Conservation (phyloP, 1,284 basidiomycete genomes). For the Rhodotorula glutinis region DNA sequence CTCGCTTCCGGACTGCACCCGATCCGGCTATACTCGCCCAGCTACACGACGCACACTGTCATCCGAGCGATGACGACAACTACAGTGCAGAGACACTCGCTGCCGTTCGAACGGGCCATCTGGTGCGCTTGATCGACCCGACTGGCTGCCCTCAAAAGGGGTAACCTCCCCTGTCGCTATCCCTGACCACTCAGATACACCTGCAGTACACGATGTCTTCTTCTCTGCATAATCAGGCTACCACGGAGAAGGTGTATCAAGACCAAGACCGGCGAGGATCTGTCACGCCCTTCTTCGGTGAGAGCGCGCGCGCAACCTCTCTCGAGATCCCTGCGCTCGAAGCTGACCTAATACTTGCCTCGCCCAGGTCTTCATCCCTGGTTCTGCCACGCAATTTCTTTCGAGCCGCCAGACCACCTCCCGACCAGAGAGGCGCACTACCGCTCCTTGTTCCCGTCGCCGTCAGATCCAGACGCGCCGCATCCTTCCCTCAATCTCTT, state of each 20-base stretch:
- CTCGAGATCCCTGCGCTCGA: background rate
- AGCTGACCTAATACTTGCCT: background rate
- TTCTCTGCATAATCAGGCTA: constrained; percentile 35
- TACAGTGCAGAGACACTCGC: background rate
- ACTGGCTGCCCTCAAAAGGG: too few relatives aligned
- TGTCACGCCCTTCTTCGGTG: constrained; percentile 48
- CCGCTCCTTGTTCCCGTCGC: constrained; percentile 55
- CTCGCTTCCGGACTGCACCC: constrained; percentile 13
- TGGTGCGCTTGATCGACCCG: too few relatives aligned
- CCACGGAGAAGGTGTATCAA: constrained; percentile 19
- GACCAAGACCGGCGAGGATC: background rate
- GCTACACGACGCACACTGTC: constrained; percentile 52
- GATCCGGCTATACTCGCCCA: constrained; percentile 20
- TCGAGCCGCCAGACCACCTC: constrained; percentile 42
- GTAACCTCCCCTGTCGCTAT: too few relatives aligned
- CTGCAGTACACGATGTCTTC: constrained; percentile 41
- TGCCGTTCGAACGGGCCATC: background rate
- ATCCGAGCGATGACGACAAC: constrained; percentile 47
- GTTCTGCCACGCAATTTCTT: constrained; percentile 69
- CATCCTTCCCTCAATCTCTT: constrained; percentile 13
- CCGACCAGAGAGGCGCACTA: constrained; percentile 64
- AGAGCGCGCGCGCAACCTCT: too few relatives aligned
- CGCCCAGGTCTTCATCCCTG: constrained; percentile 67
- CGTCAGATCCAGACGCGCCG: background rate
- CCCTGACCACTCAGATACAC: too few relatives aligned